These are phyloP conservation scores for Paraphoma chrysanthemicola DNA, from an alignment of 2,329 filamentous ascomycete genomes.

Conservation along the genomic window DNA sequence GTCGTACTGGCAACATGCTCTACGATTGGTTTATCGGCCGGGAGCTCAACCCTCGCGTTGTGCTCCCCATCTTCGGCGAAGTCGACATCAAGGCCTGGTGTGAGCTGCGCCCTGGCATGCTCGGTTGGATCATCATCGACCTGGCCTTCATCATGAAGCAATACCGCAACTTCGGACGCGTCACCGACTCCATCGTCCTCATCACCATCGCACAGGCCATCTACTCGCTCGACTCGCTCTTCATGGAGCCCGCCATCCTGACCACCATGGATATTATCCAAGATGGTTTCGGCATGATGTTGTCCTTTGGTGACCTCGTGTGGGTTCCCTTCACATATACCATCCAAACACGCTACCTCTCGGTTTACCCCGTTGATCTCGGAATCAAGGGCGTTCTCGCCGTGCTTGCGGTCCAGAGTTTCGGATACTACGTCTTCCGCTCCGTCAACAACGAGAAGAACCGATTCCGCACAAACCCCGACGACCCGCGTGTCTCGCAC, in stretches of 20 bases:
- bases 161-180: conserved; percentile 80
- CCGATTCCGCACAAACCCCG: conserved; percentile 84
- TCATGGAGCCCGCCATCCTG: conserved; percentile 86
- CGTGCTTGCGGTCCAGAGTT: conserved; percentile 70
- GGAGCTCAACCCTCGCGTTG: conserved; percentile 88
- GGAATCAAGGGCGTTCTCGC: conserved; percentile 70
- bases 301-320: conserved; percentile 87
- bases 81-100: conserved; percentile 90
- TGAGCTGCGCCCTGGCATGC: conserved; percentile 89
- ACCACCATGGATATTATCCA: conserved; percentile 95
- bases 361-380: conserved; percentile 80
- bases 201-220: conserved; percentile 78
- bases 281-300: conserved; percentile 95
- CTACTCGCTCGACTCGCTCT: conserved; percentile 84
- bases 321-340: conserved; percentile 94
- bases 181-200: conserved; percentile 86
- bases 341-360: conserved; percentile 82
- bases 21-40: conserved; percentile 98
- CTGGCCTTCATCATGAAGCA: conserved; percentile 86
- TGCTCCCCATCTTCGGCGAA: conserved; percentile 79
- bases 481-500: conserved; percentile 78
- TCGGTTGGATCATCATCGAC: conserved; percentile 88
- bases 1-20: conserved; percentile 80
- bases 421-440: conserved; percentile 92
- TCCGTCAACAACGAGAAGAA: conserved; percentile 96